Conservation (phyloP, 257 asterid species). For the Penstemon eatonii region DNA sequence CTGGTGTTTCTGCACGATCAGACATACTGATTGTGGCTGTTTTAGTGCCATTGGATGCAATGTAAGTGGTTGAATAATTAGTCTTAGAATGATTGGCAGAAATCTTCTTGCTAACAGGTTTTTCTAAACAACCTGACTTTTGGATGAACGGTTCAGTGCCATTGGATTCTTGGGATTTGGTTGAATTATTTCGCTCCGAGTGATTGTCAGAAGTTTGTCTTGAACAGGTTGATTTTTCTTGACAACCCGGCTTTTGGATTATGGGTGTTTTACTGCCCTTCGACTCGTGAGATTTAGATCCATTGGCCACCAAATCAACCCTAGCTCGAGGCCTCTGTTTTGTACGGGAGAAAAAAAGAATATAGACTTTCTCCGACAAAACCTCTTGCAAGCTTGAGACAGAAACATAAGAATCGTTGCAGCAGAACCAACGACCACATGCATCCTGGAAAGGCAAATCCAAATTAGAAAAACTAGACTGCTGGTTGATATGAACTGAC, state of each 20-base stretch:
- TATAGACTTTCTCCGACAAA: conserved; percentile 86
- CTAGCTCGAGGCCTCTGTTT: conserved; percentile 72
- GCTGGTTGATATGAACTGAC: conserved; percentile 11
- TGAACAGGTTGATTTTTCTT: conserved; percentile 37
- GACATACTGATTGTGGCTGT: conserved; percentile 21
- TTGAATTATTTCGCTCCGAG: conserved; percentile 34
- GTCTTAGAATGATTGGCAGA: conserved; percentile 27
- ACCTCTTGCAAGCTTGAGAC: conserved; percentile 77
- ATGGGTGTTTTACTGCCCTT: conserved; percentile 52
- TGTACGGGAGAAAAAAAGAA: conserved; percentile 86
- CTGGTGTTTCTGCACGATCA: conserved; percentile 28
- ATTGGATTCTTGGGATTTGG: conserved; percentile 25
- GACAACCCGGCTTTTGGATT: conserved; percentile 35
- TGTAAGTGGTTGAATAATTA: conserved; percentile 23
- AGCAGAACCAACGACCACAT: conserved; percentile 87
- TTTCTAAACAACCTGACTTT: conserved; percentile 36
- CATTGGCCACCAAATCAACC: conserved; percentile 53
- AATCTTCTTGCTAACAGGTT: conserved; percentile 32
- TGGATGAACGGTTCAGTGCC: conserved; percentile 31
- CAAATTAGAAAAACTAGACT: conserved; percentile 24
- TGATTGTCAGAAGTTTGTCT: conserved; percentile 39
- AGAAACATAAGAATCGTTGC: conserved; percentile 85
- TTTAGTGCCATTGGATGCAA: conserved; percentile 36
- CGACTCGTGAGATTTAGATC: conserved; percentile 51
- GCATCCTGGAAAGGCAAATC: conserved; percentile 66